Evolutionary conservation across 495 filamentous ascomycete species (phyloP).

Genomic region (Penicillium turbatum): DNA sequence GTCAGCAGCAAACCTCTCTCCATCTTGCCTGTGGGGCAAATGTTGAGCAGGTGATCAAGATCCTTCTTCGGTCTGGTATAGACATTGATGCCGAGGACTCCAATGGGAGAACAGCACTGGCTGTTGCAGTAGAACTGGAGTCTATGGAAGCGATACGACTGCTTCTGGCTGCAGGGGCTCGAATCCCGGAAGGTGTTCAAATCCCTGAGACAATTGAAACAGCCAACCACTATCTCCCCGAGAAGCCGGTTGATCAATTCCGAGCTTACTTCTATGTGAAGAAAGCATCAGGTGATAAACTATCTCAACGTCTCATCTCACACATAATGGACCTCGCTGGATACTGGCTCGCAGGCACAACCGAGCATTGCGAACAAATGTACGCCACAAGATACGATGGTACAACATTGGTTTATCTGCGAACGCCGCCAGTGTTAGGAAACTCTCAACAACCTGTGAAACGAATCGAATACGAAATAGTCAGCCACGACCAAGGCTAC

Average conservation of each 20-base stretch:
- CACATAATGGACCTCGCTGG: slow-evolving; percentile 2
- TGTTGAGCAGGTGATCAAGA: background rate
- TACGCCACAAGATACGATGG: background rate
- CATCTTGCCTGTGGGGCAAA: background rate
- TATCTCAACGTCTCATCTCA: background rate
- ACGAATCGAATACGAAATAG: slow-evolving; percentile 1
- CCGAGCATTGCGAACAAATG: background rate
- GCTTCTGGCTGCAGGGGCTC: background rate
- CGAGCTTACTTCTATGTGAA: slow-evolving; percentile 3
- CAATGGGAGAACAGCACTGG: background rate
- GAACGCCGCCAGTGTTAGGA: background rate
- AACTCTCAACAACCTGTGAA: background rate
- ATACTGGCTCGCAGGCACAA: slow-evolving; percentile 1
- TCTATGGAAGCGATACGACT: background rate
- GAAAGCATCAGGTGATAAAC: background rate
- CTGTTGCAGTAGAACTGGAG: background rate
- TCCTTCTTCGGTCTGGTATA: background rate
- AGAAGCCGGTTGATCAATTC: background rate
- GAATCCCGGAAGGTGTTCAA: background rate
- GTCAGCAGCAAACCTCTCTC: background rate
- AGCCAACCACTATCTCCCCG: background rate
- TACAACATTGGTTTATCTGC: background rate
- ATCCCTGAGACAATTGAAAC: background rate
- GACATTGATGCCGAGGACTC: background rate
- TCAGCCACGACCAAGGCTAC: slow-evolving; percentile 3